Base-by-base conservation (phyloP, 345 rosid genomes). In the Gossypioides kirkii region DNA sequence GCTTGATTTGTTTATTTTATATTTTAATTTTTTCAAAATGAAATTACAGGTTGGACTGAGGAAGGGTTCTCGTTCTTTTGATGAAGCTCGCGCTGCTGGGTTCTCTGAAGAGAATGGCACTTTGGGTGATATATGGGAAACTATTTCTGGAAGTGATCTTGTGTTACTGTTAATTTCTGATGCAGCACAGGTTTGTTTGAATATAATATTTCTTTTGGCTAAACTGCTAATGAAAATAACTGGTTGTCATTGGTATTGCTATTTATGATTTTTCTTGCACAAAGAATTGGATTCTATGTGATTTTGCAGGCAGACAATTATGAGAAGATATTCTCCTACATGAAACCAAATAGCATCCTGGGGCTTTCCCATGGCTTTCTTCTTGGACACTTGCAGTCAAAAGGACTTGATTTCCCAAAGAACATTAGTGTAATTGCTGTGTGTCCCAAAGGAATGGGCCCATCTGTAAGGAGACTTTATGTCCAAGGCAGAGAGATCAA, bases 341-440 rank as follows among this genome's bases (percentile, higher is more conserved):
- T 93, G 98, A 93, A 90, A 73, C 96, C 97, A 74, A 93, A 91
- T 80, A 90, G 97, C 84, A 91, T 93, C 50, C 98, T 93, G 0
- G 97, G 98, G 68, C 89, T 93, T 78, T 93, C 98, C 70, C 98
- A 93, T 70, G 98, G 98, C 36, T 93, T 93, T 74, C 90, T 93
- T 70, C 83, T 93, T 42, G 94, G 96, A 52, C 98, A 91, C 85
- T 82, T 93, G 77, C 93, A 91, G 77, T 86, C 97, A 0, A 20
- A 58, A 52, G 95, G 93, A 54, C 86, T 84, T 6, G 95, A 93
- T 77, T 93, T 94, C 78, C 96, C 94, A 6, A 89, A 91, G 72
- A 85, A 88, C 79, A 84, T 91, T 64, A 87, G 96, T 5, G 96
- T 94, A 20, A 83, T 94, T 54, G 93, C 94, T 53, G 96, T 91